These are phyloP conservation scores for Triglochin maritima DNA, from an alignment of 106 monocot species.

Conservation along the genomic window DNA sequence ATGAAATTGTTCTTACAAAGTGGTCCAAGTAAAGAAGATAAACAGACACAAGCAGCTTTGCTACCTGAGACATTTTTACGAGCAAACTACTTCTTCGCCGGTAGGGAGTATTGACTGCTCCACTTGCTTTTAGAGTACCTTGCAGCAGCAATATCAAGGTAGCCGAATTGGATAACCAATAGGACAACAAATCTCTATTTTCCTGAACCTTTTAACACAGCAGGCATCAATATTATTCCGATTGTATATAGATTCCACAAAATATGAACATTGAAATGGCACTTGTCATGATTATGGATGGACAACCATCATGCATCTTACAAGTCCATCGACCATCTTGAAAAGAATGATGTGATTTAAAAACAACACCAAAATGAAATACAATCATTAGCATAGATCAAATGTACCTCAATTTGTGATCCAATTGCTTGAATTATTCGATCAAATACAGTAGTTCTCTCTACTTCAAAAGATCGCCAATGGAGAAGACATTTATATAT, in stretches of 20 bases:
- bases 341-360: too few relatives aligned
- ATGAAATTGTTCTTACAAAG: too few relatives aligned
- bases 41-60: not conserved
- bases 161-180: slow-evolving; percentile 81
- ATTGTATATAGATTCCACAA: not conserved
- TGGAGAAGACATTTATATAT: slow-evolving; percentile 90
- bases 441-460: slow-evolving; percentile 81
- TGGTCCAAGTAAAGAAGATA: not conserved
- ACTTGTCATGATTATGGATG: too few relatives aligned
- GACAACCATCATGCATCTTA: too few relatives aligned
- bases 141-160: slow-evolving; percentile 66
- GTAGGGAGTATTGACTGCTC: slow-evolving; percentile 51
- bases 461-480: slow-evolving; percentile 97
- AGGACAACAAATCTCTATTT: slow-evolving; percentile 53
- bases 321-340: too few relatives aligned
- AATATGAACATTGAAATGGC: too few relatives aligned
- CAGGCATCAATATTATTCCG: slow-evolving; percentile 1
- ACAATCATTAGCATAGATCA: too few relatives aligned
- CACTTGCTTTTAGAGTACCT: slow-evolving; percentile 72
- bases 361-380: too few relatives aligned
- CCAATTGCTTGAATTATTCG: slow-evolving; percentile 79
- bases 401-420: slow-evolving; percentile 55
- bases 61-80: slow-evolving; percentile 69
- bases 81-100: slow-evolving; percentile 58
- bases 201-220: slow-evolving; percentile 44